phyloP scores from a whole-genome alignment of 164 flowering plant species.

The Piper betle region DNA sequence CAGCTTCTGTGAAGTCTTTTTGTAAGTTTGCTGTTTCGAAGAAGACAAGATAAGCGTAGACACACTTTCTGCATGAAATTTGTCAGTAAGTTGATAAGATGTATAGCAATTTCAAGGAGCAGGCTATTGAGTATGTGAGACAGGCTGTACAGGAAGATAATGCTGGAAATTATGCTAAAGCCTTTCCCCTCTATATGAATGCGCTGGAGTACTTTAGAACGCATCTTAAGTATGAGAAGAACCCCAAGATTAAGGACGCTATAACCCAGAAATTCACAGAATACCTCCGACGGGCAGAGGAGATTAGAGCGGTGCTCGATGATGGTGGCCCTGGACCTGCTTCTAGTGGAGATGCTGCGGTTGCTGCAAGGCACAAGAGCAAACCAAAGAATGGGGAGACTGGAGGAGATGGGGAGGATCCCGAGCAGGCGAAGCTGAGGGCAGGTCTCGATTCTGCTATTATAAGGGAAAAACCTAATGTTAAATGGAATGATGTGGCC shows the following conservation, averaged over 20 bases:
- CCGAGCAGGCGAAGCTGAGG: slow-evolving; percentile 73
- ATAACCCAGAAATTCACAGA: slow-evolving; percentile 92
- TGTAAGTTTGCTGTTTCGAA: too few species aligned
- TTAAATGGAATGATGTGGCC: slow-evolving; percentile 96
- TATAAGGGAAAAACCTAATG: slow-evolving; percentile 86
- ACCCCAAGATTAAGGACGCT: slow-evolving; percentile 83
- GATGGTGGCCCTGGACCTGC: slow-evolving; percentile 67
- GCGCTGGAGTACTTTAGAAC: slow-evolving; percentile 92
- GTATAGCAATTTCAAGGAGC: slow-evolving; percentile 98
- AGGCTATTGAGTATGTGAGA: slow-evolving; percentile 87
- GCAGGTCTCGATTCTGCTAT: slow-evolving; percentile 88
- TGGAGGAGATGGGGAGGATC: slow-evolving; percentile 72
- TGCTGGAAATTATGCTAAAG: slow-evolving; percentile 86
- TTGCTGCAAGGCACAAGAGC: slow-evolving; percentile 63
- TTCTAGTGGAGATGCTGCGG: slow-evolving; percentile 72
- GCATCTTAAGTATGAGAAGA: slow-evolving; percentile 92
- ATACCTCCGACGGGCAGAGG: slow-evolving; percentile 93
- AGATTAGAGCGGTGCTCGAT: slow-evolving; percentile 82
- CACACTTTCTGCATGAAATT: neutral
- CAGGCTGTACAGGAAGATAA: slow-evolving; percentile 95
- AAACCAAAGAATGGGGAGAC: slow-evolving; percentile 59
- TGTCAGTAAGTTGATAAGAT: slow-evolving; percentile 18
- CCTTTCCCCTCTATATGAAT: slow-evolving; percentile 92
- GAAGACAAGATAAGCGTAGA: too few species aligned
- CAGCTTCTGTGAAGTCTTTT: too few species aligned